Base-by-base conservation (phyloP, 805 yeast species). In the Blastobotrys americana region DNA sequence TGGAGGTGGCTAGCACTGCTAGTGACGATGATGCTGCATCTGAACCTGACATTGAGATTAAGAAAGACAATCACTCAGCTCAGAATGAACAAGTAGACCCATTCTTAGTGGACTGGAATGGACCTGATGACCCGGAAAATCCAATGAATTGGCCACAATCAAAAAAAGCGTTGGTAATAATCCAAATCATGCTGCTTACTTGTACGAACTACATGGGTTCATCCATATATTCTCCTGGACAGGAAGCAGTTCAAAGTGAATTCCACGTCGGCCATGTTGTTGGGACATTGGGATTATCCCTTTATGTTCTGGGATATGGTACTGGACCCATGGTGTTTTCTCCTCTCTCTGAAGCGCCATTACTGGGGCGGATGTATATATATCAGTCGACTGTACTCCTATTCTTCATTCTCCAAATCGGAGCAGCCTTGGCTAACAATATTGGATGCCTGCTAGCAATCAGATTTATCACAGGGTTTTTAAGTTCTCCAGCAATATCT, bases 401-500 rank as follows among this genome's bases (percentile, higher is more conserved):
- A 2, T 78, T 73, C 47, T 58, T 66, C 42, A 61, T 76, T 17
- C 59, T 78, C 27, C 82, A 78, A 54, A 68, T 77, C 31, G 80
- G 80, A 21, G 65, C 72, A 22, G 81, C 82, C 3, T 61, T 73
- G 37, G 67, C 67, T 1, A 51, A 65, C 5, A 72, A 73, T 53
- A 69, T 79, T 41, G 77, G 73, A 5, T 74, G 74, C 0, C 58
- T 78, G 47, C 61, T 70, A 37, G 66, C 72, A 0, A 56, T 76
- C 42, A 64, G 83, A 54, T 86, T 85, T 59, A 77, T 87, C 57
- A 70, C 84, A 20, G 95, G 95, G 1, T 70, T 81, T 21, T 72
- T 83, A 41, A 84, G 89, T 1, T 80, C 90, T 1, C 94, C 95
- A 2, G 88, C 93, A 0, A 70, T 86, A 60, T 82, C 95, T 3